A percentile compares a stretch with the other conserved stretches of the same genome.
Evolutionary conservation across 2,329 filamentous ascomycete species (phyloP).

Genomic region (Capronia coronata): DNA sequence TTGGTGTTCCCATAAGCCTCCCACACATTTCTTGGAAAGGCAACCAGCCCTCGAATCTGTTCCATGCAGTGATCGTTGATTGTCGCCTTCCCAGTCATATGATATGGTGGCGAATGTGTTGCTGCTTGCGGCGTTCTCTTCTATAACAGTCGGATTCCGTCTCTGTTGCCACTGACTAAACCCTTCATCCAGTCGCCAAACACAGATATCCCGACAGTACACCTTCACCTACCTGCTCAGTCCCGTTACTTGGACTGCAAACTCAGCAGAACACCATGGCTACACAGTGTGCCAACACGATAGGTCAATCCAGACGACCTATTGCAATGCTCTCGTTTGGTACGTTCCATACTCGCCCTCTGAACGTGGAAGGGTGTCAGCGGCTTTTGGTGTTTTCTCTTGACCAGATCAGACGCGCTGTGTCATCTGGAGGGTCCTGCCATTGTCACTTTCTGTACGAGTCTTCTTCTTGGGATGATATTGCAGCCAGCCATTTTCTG

Average conservation of each 20-base stretch:
- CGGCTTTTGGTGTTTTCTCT: too few species aligned
- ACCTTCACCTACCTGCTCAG: too few species aligned
- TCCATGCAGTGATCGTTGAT: neutral
- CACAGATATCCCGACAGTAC: too few species aligned
- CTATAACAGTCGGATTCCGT: neutral
- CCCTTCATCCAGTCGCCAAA: too few species aligned
- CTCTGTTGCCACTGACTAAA: neutral
- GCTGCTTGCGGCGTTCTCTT: neutral
- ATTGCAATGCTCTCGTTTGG: neutral
- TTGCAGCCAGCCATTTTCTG: too few species aligned
- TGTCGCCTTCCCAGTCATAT: neutral
- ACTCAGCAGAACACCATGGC: neutral
- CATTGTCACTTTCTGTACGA: too few species aligned
- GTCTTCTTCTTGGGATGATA: too few species aligned
- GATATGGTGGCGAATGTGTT: neutral
- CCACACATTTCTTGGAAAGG: neutral
- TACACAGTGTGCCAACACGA: neutral
- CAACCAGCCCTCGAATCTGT: neutral
- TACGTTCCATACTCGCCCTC: too few species aligned
- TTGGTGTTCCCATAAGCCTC: neutral
- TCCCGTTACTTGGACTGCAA: neutral
- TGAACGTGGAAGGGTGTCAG: too few species aligned
- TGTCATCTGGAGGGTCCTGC: too few species aligned
- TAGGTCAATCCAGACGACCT: neutral
- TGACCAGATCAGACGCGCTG: too few species aligned